These are phyloP conservation scores for Stellera chamaejasme DNA, from an alignment of 345 rosid species.

Conservation along the genomic window DNA sequence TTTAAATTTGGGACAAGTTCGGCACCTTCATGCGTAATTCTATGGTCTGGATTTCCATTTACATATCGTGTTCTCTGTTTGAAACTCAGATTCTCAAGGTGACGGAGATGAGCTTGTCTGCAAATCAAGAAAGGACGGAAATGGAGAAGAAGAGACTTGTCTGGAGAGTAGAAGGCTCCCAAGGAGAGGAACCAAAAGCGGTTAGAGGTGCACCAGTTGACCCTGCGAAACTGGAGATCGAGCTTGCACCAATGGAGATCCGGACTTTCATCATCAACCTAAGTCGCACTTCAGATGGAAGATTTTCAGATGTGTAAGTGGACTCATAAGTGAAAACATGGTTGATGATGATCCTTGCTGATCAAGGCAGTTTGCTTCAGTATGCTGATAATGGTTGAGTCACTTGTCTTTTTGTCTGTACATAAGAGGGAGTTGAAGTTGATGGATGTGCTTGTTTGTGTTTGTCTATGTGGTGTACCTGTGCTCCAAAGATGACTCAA, in stretches of 20 bases:
- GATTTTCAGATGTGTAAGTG: slow-evolving; percentile 21
- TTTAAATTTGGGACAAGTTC: no score
- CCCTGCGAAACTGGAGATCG: slow-evolving; percentile 51
- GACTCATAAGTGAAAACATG: not conserved
- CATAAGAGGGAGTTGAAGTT: no score
- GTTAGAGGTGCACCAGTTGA: slow-evolving; percentile 56
- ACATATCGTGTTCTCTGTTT: slow-evolving; percentile 2
- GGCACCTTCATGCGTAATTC: no score
- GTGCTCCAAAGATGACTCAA: no score
- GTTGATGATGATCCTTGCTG: not conserved
- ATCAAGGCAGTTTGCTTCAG: no score
- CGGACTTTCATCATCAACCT: slow-evolving; percentile 58
- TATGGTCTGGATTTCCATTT: not conserved
- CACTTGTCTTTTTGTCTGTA: not conserved
- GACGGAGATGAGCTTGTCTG: slow-evolving; percentile 71
- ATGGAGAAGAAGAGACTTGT: slow-evolving; percentile 76
- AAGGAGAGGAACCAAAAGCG: slow-evolving; percentile 22
- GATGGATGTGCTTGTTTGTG: not conserved
- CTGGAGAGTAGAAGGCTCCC: slow-evolving; percentile 58
- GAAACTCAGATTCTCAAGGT: slow-evolving; percentile 44
- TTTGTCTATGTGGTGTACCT: no score
- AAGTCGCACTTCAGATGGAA: not conserved
- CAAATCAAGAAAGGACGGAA: slow-evolving; percentile 66
- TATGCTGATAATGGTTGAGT: no score
- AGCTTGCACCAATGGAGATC: slow-evolving; percentile 91